Conservation (phyloP, 441 rosid species). For the Populus hybrid region DNA sequence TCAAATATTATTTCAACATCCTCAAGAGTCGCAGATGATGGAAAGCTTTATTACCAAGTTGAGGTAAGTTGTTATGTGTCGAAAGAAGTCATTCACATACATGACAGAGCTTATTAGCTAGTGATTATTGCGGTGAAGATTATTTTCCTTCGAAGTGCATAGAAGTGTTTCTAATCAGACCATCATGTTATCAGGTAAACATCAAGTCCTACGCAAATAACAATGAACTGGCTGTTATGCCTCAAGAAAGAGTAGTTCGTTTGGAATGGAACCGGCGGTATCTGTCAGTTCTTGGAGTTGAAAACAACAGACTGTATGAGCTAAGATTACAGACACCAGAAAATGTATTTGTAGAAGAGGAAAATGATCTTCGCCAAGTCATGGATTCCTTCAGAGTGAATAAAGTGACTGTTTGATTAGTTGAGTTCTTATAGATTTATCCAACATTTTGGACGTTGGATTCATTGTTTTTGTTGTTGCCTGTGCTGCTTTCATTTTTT, state of each 20-base stretch:
- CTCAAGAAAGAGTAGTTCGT: slow-evolving; percentile 68
- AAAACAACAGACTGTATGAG: slow-evolving; percentile 74
- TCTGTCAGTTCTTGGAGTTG: slow-evolving; percentile 88
- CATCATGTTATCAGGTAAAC: slow-evolving; percentile 53
- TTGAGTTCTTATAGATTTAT: neutral
- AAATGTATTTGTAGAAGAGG: slow-evolving; percentile 75
- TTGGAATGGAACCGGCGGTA: slow-evolving; percentile 89
- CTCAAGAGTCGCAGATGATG: slow-evolving; percentile 83
- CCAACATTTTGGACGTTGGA: neutral
- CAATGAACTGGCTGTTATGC: slow-evolving; percentile 95
- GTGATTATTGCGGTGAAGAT: neutral
- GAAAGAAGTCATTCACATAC: neutral
- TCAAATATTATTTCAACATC: slow-evolving; percentile 64
- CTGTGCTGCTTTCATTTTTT: neutral
- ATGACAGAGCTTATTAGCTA: neutral
- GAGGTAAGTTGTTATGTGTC: slow-evolving; percentile 50
- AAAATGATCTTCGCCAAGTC: slow-evolving; percentile 71
- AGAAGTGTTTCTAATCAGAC: neutral
- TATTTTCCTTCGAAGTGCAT: neutral
- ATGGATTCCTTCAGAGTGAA: slow-evolving; percentile 91
- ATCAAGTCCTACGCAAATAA: slow-evolving; percentile 86
- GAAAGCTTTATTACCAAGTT: slow-evolving; percentile 81
- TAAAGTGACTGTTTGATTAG: slow-evolving; percentile 43
- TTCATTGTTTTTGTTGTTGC: neutral
- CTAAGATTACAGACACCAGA: slow-evolving; percentile 88